Evolutionary conservation across 768 basidiomycete genomes (phyloP).

Genomic region (Psilocybe tampanensis): DNA sequence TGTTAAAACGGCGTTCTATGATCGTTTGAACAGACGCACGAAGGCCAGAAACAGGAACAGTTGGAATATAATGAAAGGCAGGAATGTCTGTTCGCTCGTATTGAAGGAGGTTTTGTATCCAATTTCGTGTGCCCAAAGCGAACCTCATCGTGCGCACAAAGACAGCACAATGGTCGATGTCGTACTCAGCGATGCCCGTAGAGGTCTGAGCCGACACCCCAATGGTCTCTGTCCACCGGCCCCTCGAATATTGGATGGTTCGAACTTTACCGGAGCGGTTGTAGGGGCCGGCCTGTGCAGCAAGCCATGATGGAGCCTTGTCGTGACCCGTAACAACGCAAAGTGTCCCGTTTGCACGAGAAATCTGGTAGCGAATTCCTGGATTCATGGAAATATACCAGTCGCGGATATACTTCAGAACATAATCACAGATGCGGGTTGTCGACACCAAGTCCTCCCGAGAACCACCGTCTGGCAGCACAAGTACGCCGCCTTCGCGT

Average conservation of each 20-base stretch:
- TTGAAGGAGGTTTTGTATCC: not conserved
- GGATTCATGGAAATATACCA: not conserved
- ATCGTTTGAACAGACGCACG: too few relatives aligned
- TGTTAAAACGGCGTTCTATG: too few relatives aligned
- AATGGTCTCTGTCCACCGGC: not conserved
- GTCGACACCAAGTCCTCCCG: conserved; percentile 13
- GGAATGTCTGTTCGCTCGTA: not conserved
- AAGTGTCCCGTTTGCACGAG: conserved; percentile 2
- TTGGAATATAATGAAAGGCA: conserved; percentile 7
- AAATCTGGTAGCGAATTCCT: too few relatives aligned
- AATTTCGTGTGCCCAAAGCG: not conserved
- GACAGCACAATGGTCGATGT: not conserved
- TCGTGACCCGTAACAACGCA: conserved; percentile 13
- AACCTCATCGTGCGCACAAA: conserved; percentile 6
- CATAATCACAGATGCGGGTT: conserved; percentile 4
- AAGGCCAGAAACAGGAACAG: too few relatives aligned
- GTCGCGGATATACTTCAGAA: not conserved
- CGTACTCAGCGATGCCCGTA: not conserved
- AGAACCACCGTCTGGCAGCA: conserved; percentile 16
- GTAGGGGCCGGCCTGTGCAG: not conserved
- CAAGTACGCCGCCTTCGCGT: conserved; percentile 6
- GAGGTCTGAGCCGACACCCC: not conserved
- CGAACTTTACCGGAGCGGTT: not conserved
- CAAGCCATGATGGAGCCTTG: conserved; percentile 5
- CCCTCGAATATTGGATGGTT: not conserved